phyloP scores from a whole-genome alignment of 768 basidiomycete species.

The Russula compacta region DNA sequence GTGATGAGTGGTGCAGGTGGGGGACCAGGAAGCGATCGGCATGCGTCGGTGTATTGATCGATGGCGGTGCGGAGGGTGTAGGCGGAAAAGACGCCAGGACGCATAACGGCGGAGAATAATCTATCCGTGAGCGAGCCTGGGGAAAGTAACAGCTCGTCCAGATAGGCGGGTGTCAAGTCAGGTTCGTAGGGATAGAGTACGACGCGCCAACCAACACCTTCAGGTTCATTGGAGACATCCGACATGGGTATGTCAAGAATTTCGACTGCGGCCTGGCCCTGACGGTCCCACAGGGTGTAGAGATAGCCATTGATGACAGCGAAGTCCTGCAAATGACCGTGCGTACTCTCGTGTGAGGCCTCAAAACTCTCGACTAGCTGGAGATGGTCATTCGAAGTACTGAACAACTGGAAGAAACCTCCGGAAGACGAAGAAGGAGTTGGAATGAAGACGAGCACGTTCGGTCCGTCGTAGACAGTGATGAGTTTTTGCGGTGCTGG shows the following conservation, averaged over 20 bases:
- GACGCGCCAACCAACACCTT: constrained; percentile 39
- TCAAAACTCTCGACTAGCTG: constrained; percentile 49
- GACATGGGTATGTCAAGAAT: constrained; percentile 39
- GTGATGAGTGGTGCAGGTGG: constrained; percentile 47
- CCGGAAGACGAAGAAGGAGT: constrained; percentile 56
- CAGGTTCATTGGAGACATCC: constrained; percentile 27
- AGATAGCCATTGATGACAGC: constrained; percentile 43
- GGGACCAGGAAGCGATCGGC: constrained; percentile 54
- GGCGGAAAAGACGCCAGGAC: constrained; percentile 81
- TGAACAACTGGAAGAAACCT: constrained; percentile 70
- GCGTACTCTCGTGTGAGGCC: constrained; percentile 49
- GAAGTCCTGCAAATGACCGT: constrained; percentile 75
- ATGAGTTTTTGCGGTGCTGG: constrained; percentile 56
- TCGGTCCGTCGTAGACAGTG: constrained; percentile 53
- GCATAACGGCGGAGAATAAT: constrained; percentile 75
- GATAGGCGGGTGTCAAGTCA: constrained; percentile 75
- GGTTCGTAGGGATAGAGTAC: constrained; percentile 59
- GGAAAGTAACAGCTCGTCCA: constrained; percentile 72
- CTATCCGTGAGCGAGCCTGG: constrained; percentile 67
- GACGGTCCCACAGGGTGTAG: constrained; percentile 72
- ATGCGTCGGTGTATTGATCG: constrained; percentile 69
- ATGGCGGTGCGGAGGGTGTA: constrained; percentile 75
- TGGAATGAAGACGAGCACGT: constrained; percentile 65
- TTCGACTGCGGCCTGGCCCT: constrained; percentile 67
- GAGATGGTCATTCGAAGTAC: constrained; percentile 47